A percentile compares a stretch with the other conserved stretches of the same genome.
Conservation (phyloP, 306 rosid species). For the Cicer chorassanicum region DNA sequence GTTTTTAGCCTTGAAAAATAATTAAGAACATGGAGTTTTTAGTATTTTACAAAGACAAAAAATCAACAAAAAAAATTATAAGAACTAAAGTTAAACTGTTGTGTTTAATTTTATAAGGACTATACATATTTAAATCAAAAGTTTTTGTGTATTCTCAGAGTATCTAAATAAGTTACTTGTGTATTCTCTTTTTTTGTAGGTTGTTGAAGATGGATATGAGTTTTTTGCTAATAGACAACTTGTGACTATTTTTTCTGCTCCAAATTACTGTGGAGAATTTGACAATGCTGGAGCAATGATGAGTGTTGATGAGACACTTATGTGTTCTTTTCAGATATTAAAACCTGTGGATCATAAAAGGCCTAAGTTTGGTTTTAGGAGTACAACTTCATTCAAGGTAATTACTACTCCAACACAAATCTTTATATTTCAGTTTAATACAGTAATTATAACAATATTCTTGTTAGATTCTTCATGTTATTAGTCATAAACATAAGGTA, state of each 20-base stretch:
- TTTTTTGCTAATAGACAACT: slow-evolving; percentile 58
- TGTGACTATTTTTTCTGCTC: slow-evolving; percentile 56
- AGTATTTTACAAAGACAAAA: neutral
- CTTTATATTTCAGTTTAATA: slow-evolving; percentile 48
- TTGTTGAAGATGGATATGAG: slow-evolving; percentile 57
- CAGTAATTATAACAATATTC: neutral
- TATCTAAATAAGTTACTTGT: neutral
- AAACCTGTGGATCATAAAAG: slow-evolving; percentile 46
- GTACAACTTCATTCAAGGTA: slow-evolving; percentile 46
- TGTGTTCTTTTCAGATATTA: slow-evolving; percentile 58
- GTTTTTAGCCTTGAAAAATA: neutral
- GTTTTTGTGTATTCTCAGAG: neutral
- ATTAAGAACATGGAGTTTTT: too few species aligned
- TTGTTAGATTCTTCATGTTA: slow-evolving; percentile 18
- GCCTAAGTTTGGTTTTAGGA: slow-evolving; percentile 58
- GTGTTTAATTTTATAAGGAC: neutral
- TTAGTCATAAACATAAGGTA: neutral
- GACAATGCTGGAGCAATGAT: slow-evolving; percentile 57
- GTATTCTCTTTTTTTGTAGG: slow-evolving; percentile 39
- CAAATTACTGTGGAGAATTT: slow-evolving; percentile 54
- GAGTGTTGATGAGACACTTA: slow-evolving; percentile 51
- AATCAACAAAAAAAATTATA: neutral
- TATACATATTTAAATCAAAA: neutral
- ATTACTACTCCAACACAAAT: slow-evolving; percentile 46
- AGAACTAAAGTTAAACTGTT: neutral